Evolutionary conservation across 352 stramenopile species (phyloP).

Genomic region (Pythium coloratum): DNA sequence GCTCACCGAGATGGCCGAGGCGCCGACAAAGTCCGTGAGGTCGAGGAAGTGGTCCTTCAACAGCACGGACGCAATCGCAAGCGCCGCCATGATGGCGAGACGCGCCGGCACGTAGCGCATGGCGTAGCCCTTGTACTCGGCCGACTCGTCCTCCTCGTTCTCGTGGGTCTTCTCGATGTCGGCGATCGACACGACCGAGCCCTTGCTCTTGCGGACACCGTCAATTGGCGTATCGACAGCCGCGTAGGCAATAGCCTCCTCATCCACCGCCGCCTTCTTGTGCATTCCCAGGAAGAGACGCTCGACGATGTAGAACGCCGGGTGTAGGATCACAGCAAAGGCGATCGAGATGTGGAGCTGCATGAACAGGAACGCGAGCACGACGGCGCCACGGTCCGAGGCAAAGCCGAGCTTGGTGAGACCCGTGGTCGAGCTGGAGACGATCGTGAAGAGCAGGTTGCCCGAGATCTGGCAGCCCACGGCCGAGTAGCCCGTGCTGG

Average conservation of each 20-base stretch:
- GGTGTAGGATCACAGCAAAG: not conserved
- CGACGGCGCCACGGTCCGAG: not conserved
- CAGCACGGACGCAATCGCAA: conserved; percentile 19
- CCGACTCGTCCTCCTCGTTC: conserved; percentile 17
- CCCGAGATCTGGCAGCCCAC: not conserved
- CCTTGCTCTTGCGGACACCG: conserved; percentile 19
- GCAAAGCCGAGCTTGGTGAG: not conserved
- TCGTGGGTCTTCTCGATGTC: conserved; percentile 25
- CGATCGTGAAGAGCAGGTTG: not conserved
- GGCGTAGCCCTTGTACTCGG: conserved; percentile 26
- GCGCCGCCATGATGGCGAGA: conserved; percentile 46
- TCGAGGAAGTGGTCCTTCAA: conserved; percentile 51
- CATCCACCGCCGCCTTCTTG: conserved; percentile 16
- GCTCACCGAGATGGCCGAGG: conserved; percentile 46
- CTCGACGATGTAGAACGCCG: not conserved
- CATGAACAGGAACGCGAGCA: not conserved
- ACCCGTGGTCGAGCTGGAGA: conserved; percentile 15
- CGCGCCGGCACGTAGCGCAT: conserved; percentile 47
- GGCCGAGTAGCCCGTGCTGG: not conserved
- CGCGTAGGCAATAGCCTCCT: conserved; percentile 17
- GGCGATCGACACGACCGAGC: conserved; percentile 28
- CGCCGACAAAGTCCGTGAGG: conserved; percentile 62
- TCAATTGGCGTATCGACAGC: conserved; percentile 14
- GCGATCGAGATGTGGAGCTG: not conserved
- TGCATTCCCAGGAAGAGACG: not conserved